These are phyloP conservation scores for Microcos paniculata DNA, from an alignment of 345 rosid genomes.

Conservation along the genomic window DNA sequence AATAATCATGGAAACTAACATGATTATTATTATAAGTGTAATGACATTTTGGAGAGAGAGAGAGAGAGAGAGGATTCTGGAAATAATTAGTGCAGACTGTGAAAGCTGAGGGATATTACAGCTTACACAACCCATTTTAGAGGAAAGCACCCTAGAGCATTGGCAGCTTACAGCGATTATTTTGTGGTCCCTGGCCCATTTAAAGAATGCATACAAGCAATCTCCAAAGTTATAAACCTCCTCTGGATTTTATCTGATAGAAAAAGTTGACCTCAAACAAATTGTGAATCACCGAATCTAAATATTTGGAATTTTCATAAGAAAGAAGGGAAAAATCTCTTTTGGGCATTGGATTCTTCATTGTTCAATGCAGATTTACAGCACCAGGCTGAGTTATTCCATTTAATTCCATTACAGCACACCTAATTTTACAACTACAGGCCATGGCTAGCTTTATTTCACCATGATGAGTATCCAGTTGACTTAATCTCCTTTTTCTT, in stretches of 20 bases:
- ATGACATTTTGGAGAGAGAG: slow-evolving; percentile 10
- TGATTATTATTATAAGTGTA: slow-evolving; percentile 1
- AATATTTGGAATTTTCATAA: background rate
- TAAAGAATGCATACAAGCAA: background rate
- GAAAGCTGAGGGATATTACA: slow-evolving; percentile 12
- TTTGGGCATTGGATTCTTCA: slow-evolving; percentile 21
- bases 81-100: slow-evolving; percentile 22
- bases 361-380: background rate
- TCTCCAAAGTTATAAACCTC: background rate
- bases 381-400: background rate
- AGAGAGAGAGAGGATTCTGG: slow-evolving; percentile 3
- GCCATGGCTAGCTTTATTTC: background rate
- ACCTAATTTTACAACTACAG: slow-evolving; percentile 8
- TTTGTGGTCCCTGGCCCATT: background rate
- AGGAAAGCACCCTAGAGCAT: background rate
- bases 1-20: background rate
- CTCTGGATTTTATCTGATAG: background rate
- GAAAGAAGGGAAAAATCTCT: background rate
- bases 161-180: background rate
- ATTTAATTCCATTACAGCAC: background rate
- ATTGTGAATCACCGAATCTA: background rate
- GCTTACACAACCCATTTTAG: background rate
- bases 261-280: background rate
- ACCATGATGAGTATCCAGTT: background rate
- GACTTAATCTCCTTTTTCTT: background rate